Base-by-base conservation (phyloP, 177 flowering plant genomes). In the Tripterygium wilfordii region DNA sequence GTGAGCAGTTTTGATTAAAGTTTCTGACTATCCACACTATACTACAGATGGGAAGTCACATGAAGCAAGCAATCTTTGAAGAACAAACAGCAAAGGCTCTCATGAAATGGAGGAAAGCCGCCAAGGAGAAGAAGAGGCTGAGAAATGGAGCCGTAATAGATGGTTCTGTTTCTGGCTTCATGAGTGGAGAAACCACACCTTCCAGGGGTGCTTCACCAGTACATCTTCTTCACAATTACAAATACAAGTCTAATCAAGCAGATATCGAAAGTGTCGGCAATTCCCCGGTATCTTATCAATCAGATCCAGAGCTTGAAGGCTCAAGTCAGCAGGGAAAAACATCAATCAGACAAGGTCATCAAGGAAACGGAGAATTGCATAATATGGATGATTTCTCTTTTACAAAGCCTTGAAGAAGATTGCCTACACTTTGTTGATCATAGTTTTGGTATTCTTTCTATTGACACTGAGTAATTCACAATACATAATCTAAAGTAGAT, bases 21-120 rank as follows among this genome's bases (percentile, higher is more conserved):
- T 7, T n/a, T 0, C 4, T 18, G 19, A 39, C 16, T 8, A 21
- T 1, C 20, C 7, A 13, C 20, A 1, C 10, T 22, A 16, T 24
- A 14, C 16, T 23, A 24, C 67, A 82, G 88, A 79, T 82, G 88
- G 88, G 88, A 21, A 69, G 85, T 3, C 83, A 74, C 64, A 82
- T 77, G 88, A 82, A 82, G 73, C 67, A 65, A 49, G 62, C 85
- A 10, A 75, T 82, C 3, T 82, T 82, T 25, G 82, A 76, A 48
- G 88, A 82, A 53, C 88, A 82, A 45, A 79, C 80, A 1, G 57
- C 83, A 1, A 76, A 54, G 51, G 88, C 88, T 14, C 72, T 82
- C 1, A 67, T 48, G 58, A 82, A 72, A 49, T 82, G 88, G 88
- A 74, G 59, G 1, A 77, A 58, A 52, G 73, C 71, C 0, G 85